Evolutionary conservation across 2,329 filamentous ascomycete genomes (phyloP), one percentile per base, ranked within the genome.

Genomic region (Chaetomium sp.): DNA sequence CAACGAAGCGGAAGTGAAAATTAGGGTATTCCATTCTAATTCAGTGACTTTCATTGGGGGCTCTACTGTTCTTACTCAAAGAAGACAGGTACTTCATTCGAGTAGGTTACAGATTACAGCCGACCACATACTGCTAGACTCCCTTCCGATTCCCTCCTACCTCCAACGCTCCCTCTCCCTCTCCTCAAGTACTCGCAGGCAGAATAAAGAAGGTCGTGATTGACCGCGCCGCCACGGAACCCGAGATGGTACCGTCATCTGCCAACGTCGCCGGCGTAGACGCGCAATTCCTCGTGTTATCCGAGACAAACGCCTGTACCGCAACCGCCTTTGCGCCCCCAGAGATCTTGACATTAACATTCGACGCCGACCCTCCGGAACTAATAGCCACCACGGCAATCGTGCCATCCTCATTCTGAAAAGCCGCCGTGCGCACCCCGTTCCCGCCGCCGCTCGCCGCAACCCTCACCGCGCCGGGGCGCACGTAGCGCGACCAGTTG

Each of bases 401-500:
- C 4, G 74, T 75, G 3, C 77, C 77, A 55, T 79, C 77, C 10
- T 71, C 61, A 60, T 79, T 79, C 64, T 65, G 64, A 62, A 79
- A 78, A 1, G 77, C 77, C 2, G 75, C 74, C 57, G 71, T 74
- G 65, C 72, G 73, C 47, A 77, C 68, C 35, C 74, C 72, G 2
- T 69, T 65, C 19, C 70, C 57, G 6, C 63, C 71, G 2, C 74
- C 75, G 5, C 71, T 68, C 4, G 71, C 72, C 16, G 68, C 72
- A 21, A 79, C 67, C 42, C 76, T 70, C 7, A 74, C 60, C 19
- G 77, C 77, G 0, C 77, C 77, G 2, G 77, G 78, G 0, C 76
- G 74, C 25, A 79, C 75, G 65, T 75, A 75, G 21, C 78, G 74
- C 27, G 69, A 71, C 75, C 75, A 79, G 70, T 76, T 77, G 50